Percentiles rank a stretch among this genome's conserved stretches.
phyloP scores from a whole-genome alignment of 768 basidiomycete genomes.

The Mycena capillaripes region DNA sequence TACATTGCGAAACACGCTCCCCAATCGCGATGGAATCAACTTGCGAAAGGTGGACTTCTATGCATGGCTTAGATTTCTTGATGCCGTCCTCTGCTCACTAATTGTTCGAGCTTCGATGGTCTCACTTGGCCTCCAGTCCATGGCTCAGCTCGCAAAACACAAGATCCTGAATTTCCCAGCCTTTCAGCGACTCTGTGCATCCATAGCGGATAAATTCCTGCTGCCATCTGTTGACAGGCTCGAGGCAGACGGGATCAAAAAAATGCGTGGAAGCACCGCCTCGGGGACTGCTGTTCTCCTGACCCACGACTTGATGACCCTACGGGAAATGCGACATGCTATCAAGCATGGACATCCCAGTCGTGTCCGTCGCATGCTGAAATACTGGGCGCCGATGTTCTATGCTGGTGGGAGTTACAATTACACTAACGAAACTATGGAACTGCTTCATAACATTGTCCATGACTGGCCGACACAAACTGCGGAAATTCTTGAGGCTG shows the following conservation, averaged over 20 bases:
- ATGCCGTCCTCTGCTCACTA: neutral
- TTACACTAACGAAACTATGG: conserved; percentile 43
- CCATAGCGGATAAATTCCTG: neutral
- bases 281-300: conserved; percentile 20
- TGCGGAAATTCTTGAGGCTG: conserved; percentile 25
- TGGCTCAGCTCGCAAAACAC: neutral
- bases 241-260: conserved; percentile 13
- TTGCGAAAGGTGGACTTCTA: no score
- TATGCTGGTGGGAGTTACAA: conserved; percentile 38
- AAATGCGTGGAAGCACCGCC: neutral
- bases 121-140: neutral
- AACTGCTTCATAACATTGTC: conserved; percentile 38
- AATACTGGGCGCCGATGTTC: conserved; percentile 22
- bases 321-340: conserved; percentile 37
- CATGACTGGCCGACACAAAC: conserved; percentile 42
- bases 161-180: no score
- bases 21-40: no score
- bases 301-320: conserved; percentile 33
- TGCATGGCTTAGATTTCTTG: no score
- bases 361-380: conserved; percentile 24
- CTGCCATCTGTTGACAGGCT: conserved; percentile 17
- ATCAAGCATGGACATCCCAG: conserved; percentile 38
- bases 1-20: no score
- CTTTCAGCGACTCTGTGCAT: neutral
- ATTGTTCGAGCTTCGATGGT: conserved; percentile 4